Conservation (phyloP, 2,329 filamentous ascomycete species). For the Fusarium robinianum region DNA sequence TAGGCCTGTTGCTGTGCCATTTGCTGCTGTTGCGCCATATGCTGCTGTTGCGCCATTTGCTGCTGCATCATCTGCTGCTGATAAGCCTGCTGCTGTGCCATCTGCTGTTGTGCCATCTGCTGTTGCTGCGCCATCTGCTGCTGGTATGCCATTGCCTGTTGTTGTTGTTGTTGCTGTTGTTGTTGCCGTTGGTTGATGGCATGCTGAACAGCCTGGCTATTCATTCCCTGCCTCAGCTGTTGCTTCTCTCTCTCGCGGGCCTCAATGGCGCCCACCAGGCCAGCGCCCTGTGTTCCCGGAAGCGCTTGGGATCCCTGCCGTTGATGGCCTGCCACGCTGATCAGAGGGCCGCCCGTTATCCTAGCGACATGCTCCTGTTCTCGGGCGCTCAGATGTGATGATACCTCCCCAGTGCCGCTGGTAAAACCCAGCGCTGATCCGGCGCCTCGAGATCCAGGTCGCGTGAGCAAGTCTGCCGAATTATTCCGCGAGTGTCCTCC, state of each 20-base stretch:
- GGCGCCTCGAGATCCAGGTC: slow-evolving; percentile 64
- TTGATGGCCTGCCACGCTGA: slow-evolving; percentile 64
- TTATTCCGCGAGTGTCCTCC: slow-evolving; percentile 46
- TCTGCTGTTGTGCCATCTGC: slow-evolving; percentile 50
- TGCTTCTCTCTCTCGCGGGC: slow-evolving; percentile 77
- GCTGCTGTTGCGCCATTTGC: slow-evolving; percentile 31
- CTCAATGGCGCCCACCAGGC: slow-evolving; percentile 79
- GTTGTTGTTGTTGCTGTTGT: slow-evolving; percentile 62
- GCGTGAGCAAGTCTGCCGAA: slow-evolving; percentile 53
- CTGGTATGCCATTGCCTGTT: slow-evolving; percentile 55
- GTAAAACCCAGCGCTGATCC: slow-evolving; percentile 56
- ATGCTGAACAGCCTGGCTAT: slow-evolving; percentile 41
- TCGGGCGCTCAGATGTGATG: slow-evolving; percentile 73
- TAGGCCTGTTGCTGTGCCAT: slow-evolving; percentile 33
- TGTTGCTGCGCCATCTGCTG: slow-evolving; percentile 40
- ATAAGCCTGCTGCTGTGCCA: slow-evolving; percentile 46
- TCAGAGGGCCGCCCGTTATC: slow-evolving; percentile 75
- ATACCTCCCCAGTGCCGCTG: slow-evolving; percentile 42
- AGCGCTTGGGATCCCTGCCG: slow-evolving; percentile 55
- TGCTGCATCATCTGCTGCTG: slow-evolving; percentile 20
- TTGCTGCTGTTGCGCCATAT: slow-evolving; percentile 34
- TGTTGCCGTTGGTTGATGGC: slow-evolving; percentile 30
- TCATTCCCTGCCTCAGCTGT: slow-evolving; percentile 69
- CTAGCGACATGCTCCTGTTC: slow-evolving; percentile 90
- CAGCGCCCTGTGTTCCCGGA: slow-evolving; percentile 55